Evolutionary conservation across 2,329 filamentous ascomycete genomes (phyloP), one percentile per base, ranked within the genome.

Genomic region (Colletotrichum truncatum): DNA sequence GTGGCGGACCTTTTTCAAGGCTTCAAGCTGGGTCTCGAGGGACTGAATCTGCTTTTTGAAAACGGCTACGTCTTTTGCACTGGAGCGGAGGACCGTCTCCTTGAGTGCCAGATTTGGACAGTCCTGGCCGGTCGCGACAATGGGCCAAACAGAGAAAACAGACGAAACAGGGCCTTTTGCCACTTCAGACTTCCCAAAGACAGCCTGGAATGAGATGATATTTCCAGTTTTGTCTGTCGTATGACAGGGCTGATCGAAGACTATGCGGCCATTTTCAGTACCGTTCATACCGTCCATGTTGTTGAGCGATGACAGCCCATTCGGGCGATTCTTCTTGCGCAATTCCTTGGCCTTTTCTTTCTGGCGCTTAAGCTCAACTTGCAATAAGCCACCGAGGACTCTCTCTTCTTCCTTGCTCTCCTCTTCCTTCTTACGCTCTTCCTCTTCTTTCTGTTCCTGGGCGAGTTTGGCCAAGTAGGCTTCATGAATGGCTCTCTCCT

Each of bases 401-500:
- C 90, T 85, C 68, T 94, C 89, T 73, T 94, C 90, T 73, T 94
- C 90, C 64, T 84, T 82, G 56, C 79, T 84, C 69, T 89, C 88
- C 65, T 88, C 81, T 36, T 83, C 73, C 66, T 81, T 85, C 70
- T 84, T 85, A 43, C 81, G 79, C 39, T 85, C 82, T 53, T 87
- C 82, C 49, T 82, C 82, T 68, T 84, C 81, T 66, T 81, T 83
- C 66, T 87, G 82, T 73, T 84, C 85, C 76, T 81, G 80, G 70
- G 85, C 91, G 54, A 87, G 78, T 72, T 85, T 84, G 46, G 88
- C 88, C 26, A 92, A 82, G 23, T 87, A 88, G 21, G 91, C 91
- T 78, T 97, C 93, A 67, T 97, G 93, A 12, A 89, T 89, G 26
- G 92, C 93, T 38, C 94, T 88, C 77, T 98, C 94, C 72, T 97